Base-by-base conservation (phyloP, 116 monocot species). In the Phalaenopsis hybrid region DNA sequence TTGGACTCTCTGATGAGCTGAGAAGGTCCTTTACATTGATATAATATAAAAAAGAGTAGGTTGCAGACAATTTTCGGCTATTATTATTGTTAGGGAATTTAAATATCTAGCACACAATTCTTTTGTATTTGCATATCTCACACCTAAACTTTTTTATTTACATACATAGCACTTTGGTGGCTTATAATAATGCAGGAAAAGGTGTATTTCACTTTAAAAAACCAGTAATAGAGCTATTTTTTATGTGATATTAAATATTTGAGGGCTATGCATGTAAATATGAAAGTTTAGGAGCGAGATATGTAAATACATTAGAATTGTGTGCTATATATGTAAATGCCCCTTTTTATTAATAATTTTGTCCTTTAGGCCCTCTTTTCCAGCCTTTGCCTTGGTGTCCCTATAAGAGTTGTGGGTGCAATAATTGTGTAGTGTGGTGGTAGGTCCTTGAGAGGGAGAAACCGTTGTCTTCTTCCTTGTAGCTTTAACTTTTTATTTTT, bases 391-490 rank as follows among this genome's bases (percentile, higher is more conserved):
- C 18, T 75, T 77, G 51, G 21, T 77, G 77, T 28, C 28, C 51
- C 25, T 51, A 11, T 50, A 1, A 31, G 50, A 44, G 18, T 75
- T 16, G 6, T 46, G 45, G 44, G 75, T 28, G 48, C 77, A 77
- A 77, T 77, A 77, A 77, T 77, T 49, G 52, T 51, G 48, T 8
- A 45, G 75, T 46, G 75, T 6, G 77, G 10, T 49, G 51, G 77
- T 77, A 44, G 77, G 77, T 51, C 50, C 50, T 77, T 15, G 13
- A 52, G 51, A 51, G 28, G 25, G 77, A 77, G 77, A 77, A 8
- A 25, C 51, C 77, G 2, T 77, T 77, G 77, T 77, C 77, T 51
- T n/a, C 45, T 46, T 45, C n/a, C 73, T 73, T 43, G 4, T 73
- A 16, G 45, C 21, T 48, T 46, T 75, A 46, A 45, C 41, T 10